A percentile compares a stretch with the other conserved stretches of the same genome.
Evolutionary conservation across 2,329 filamentous ascomycete genomes (phyloP).

Genomic region (Keithomyces neogunnii): DNA sequence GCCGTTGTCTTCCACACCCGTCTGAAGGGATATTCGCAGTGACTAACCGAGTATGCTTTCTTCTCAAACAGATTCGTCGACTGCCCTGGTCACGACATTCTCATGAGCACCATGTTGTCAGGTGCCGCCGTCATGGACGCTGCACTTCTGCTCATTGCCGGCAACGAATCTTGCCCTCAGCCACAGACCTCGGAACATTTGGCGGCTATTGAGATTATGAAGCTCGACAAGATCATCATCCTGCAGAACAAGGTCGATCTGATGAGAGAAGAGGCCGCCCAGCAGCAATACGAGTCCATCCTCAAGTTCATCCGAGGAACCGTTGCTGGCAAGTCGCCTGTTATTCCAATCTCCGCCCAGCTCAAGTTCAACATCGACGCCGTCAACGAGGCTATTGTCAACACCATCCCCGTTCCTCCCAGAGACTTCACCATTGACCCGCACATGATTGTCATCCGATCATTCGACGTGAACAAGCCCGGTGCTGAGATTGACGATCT

Average conservation of each 20-base stretch:
- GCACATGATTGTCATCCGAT: conserved; percentile 98
- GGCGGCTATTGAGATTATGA: conserved; percentile 99
- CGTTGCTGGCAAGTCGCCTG: conserved; percentile 86
- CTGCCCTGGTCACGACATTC: conserved; percentile 99
- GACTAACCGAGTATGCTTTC: neutral
- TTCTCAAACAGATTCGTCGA: conserved; percentile 68
- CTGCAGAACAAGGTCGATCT: conserved; percentile 99
- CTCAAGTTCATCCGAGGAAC: conserved; percentile 98
- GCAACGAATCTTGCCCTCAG: conserved; percentile 97
- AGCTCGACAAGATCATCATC: conserved; percentile 98
- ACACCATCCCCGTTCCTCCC: conserved; percentile 84
- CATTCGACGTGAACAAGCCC: conserved; percentile 99
- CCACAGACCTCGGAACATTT: conserved; percentile 98
- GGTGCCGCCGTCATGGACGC: conserved; percentile 99
- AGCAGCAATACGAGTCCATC: conserved; percentile 93
- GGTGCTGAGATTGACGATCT: conserved; percentile 97
- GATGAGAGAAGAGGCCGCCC: conserved; percentile 91
- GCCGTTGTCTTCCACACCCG: neutral
- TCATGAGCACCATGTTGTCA: conserved; percentile 99
- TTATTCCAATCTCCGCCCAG: conserved; percentile 95
- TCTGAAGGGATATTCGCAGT: neutral
- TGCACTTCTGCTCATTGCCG: conserved; percentile 88
- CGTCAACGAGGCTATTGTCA: conserved; percentile 91
- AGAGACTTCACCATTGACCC: conserved; percentile 88
- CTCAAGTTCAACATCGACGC: conserved; percentile 99